A percentile compares a stretch with the other conserved stretches of the same genome.
Evolutionary conservation across 2,329 filamentous ascomycete species (phyloP).

Genomic region (Allantophomopsis lycopodina): DNA sequence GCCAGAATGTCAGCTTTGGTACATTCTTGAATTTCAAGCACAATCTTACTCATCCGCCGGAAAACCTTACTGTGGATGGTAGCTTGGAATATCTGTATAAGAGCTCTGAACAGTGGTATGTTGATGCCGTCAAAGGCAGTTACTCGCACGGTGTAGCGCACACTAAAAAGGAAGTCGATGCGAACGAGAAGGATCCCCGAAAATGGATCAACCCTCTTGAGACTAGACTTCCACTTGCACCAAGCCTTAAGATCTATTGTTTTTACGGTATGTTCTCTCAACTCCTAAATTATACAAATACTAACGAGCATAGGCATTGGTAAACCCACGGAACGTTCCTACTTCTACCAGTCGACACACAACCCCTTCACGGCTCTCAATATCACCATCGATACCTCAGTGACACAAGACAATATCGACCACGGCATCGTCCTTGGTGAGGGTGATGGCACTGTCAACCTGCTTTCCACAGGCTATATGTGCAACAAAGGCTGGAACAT

Average conservation of each 20-base stretch:
- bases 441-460: slow-evolving; percentile 87
- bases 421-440: slow-evolving; percentile 93
- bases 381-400: slow-evolving; percentile 56
- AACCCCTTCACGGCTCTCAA: slow-evolving; percentile 52
- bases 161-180: slow-evolving; percentile 65
- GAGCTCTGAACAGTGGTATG: slow-evolving; percentile 77
- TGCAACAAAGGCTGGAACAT: slow-evolving; percentile 91
- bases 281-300: not conserved
- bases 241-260: slow-evolving; percentile 87
- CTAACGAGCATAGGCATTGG: slow-evolving; percentile 43
- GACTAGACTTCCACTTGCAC: slow-evolving; percentile 72
- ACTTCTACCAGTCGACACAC: slow-evolving; percentile 71
- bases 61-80: slow-evolving; percentile 71
- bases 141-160: slow-evolving; percentile 87
- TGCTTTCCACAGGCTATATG: slow-evolving; percentile 93
- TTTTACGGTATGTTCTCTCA: slow-evolving; percentile 55
- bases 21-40: slow-evolving; percentile 74
- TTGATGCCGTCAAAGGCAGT: slow-evolving; percentile 51
- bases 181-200: slow-evolving; percentile 57
- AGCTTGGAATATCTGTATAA: slow-evolving; percentile 67
- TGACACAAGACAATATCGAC: slow-evolving; percentile 51
- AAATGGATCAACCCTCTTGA: slow-evolving; percentile 97
- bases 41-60: slow-evolving; percentile 48
- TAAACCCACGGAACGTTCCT: slow-evolving; percentile 83
- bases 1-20: slow-evolving; percentile 62